A percentile compares a stretch with the other conserved stretches of the same genome.
These are phyloP conservation scores for Rhizopogon roseolus DNA, from an alignment of 768 basidiomycete species.

Conservation along the genomic window DNA sequence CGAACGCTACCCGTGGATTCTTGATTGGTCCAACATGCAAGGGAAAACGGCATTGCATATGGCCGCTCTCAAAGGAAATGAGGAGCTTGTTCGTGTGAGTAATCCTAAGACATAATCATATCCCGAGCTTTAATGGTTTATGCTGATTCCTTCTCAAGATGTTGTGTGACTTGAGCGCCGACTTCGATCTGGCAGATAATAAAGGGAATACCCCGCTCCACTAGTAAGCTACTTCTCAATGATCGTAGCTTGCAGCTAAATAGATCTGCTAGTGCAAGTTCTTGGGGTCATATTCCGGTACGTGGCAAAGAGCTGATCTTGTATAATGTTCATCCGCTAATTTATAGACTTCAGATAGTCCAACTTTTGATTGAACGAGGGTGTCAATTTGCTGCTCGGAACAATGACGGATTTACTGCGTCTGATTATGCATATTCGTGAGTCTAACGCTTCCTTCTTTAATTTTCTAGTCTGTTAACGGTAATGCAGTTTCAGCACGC, in stretches of 20 bases:
- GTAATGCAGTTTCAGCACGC: conserved; percentile 56
- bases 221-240: conserved; percentile 54
- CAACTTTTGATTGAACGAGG: conserved; percentile 87
- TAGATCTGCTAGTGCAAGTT: conserved; percentile 58
- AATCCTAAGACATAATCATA: conserved; percentile 7
- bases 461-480: conserved; percentile 1
- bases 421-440: conserved; percentile 81
- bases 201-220: conserved; percentile 91
- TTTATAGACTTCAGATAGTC: conserved; percentile 49
- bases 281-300: conserved; percentile 82
- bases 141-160: conserved; percentile 45
- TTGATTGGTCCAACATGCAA: conserved; percentile 90
- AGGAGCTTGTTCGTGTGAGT: conserved; percentile 80
- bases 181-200: conserved; percentile 85
- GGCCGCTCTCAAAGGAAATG: conserved; percentile 84
- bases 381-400: conserved; percentile 76
- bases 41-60: conserved; percentile 91
- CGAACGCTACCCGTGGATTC: conserved; percentile 79
- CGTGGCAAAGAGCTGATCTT: conserved; percentile 20
- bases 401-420: conserved; percentile 89
- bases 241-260: conserved; percentile 5
- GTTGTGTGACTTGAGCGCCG: conserved; percentile 87
- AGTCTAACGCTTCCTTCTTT: conserved; percentile 2
- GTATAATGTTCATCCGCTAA: conserved; percentile 3
- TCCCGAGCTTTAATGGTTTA: conserved; percentile 10